Conservation (phyloP, 495 filamentous ascomycete species). For the Neurospora sp. region DNA sequence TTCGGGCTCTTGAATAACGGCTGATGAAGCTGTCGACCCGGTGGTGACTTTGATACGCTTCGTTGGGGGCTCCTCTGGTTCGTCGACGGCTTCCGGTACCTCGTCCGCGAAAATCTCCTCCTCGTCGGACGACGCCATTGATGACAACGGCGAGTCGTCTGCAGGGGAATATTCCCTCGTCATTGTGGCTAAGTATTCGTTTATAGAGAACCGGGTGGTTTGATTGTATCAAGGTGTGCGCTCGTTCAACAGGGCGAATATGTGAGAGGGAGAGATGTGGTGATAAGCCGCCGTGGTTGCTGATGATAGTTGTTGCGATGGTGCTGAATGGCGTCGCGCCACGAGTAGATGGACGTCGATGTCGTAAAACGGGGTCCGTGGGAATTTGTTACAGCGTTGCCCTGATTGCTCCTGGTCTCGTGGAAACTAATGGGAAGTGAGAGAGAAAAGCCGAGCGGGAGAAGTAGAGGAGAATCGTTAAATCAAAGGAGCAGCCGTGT, state of each 20-base stretch:
- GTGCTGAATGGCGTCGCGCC: background rate
- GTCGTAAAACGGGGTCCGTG: background rate
- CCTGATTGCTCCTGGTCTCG: background rate
- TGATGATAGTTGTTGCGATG: background rate
- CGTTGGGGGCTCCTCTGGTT: constrained; percentile 30
- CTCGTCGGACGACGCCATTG: constrained; percentile 36
- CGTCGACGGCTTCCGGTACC: constrained; percentile 23
- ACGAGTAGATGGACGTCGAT: background rate
- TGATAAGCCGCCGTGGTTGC: background rate
- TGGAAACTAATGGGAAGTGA: background rate
- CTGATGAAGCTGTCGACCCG: constrained; percentile 35
- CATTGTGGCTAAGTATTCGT: constrained; percentile 12
- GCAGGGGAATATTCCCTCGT: constrained; percentile 19
- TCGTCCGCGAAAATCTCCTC: constrained; percentile 39
- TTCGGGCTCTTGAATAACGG: constrained; percentile 32
- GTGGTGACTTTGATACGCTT: constrained; percentile 41
- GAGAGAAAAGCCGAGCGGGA: background rate
- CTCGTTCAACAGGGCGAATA: background rate
- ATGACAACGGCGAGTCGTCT: constrained; percentile 29
- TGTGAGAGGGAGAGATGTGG: background rate
- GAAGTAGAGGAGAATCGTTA: background rate
- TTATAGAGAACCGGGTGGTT: background rate
- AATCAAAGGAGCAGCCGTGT: background rate
- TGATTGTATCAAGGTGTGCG: background rate
- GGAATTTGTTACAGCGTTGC: background rate